Conservation (phyloP, 176 grass and related monocot genomes). For the Guadua angustifolia region DNA sequence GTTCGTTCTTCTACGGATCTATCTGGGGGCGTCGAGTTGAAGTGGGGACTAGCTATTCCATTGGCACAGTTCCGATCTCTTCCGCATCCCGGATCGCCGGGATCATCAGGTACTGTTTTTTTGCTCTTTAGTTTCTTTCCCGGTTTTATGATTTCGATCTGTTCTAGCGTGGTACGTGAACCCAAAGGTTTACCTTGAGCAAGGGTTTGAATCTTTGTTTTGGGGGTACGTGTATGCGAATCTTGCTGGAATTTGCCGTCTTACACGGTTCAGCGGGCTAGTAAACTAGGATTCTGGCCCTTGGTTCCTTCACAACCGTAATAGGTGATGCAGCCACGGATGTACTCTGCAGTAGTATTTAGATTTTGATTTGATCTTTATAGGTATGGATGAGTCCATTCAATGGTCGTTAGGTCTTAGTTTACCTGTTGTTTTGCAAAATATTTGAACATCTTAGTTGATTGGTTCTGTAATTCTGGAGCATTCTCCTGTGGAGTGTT, state of each 20-base stretch:
- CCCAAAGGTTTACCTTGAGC: background rate
- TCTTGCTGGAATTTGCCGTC: background rate
- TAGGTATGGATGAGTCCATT: background rate
- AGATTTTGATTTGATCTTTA: background rate
- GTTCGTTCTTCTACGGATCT: too few relatives aligned
- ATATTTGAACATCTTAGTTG: background rate
- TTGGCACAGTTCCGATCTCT: background rate
- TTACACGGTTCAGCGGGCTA: background rate
- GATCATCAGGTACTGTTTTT: constrained; percentile 7
- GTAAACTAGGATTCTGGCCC: background rate
- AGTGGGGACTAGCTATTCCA: background rate
- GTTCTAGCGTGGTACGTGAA: background rate
- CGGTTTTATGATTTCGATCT: background rate
- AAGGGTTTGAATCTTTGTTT: background rate
- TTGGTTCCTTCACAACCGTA: background rate
- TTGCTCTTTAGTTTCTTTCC: background rate
- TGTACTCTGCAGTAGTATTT: background rate
- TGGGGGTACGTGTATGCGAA: background rate
- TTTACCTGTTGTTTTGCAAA: background rate
- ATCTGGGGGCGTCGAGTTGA: background rate
- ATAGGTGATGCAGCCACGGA: background rate
- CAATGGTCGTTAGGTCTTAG: background rate
- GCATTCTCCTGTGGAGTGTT: background rate
- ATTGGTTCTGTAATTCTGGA: background rate
- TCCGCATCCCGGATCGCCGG: background rate